Conservation (phyloP, 148 eudicot genomes). For the Tetragonia tetragonoides region DNA sequence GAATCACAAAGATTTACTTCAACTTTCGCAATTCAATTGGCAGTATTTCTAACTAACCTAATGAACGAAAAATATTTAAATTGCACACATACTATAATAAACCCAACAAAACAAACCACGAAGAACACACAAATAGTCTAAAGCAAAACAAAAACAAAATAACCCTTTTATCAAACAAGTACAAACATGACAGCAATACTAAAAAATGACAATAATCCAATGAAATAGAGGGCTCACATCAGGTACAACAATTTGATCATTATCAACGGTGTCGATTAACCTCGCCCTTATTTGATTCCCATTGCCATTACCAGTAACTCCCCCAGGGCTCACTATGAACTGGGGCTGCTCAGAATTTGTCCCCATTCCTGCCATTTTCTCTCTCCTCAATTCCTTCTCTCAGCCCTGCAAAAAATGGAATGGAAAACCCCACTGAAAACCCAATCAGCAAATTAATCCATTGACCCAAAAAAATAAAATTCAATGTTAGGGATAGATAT, state of each 20-base stretch:
- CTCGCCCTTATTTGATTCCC: constrained; percentile 36
- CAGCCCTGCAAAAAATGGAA: not conserved
- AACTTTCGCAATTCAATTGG: too few species aligned
- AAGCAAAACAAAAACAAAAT: not conserved
- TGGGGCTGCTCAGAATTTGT: constrained; percentile 45
- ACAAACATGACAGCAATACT: not conserved
- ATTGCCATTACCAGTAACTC: constrained; percentile 1
- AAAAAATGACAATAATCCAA: not conserved
- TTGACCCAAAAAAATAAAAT: not conserved
- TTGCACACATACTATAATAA: not conserved
- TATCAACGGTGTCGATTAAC: constrained; percentile 54
- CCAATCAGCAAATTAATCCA: too few species aligned
- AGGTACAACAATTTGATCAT: constrained; percentile 74
- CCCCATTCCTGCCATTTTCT: constrained; percentile 44
- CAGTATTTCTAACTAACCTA: not conserved
- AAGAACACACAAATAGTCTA: not conserved
- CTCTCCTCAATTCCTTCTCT: constrained; percentile 4
- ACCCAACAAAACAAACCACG: not conserved
- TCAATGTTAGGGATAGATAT: not conserved
- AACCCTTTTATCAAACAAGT: not conserved
- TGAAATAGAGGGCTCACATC: constrained; percentile 41
- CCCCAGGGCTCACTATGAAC: constrained; percentile 55
- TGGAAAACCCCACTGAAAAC: too few species aligned
- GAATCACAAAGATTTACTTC: too few species aligned
- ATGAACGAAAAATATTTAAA: not conserved